Base-by-base conservation (phyloP, 169 alveolate species). In the Plasmodium gaboni region DNA sequence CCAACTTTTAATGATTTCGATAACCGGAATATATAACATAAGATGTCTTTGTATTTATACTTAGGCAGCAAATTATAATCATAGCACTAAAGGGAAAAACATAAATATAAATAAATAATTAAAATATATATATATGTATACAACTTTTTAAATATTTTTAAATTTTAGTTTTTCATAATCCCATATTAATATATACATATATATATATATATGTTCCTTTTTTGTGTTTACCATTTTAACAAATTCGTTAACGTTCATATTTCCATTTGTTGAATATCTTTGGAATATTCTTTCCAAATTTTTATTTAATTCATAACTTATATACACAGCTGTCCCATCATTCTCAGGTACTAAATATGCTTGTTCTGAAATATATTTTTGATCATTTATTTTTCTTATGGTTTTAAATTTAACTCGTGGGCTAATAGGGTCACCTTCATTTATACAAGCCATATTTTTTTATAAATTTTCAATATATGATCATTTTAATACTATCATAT, bases 311-410 rank as follows among this genome's bases (percentile, higher is more conserved):
- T 78, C 89, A 32, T 78, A 78, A 50, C 89, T 78, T 48, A 78
- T 64, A 64, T 78, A 78, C 28, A 78, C 68, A 0, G 89, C 74
- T n/a, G 71, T 64, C 22, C 89, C 78, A 8, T 59, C 78, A 65
- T 78, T 78, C 12, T 78, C 89, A 26, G 89, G 89, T n/a, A 78
- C 63, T 67, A 78, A 78, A 65, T 78, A 64, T 19, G 89, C 89
- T 60, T 78, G 89, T 19, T 78, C 78, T 42, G 89, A 46, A 50
- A 78, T 59, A 57, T 78, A 78, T 50, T 53, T 28, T 63, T 78
- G 78, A 5, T 67, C 73, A 51, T 65, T 78, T 24, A 78, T 64
- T 51, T 78, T 78, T 28, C 67, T 68, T 12, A 78, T 60, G 1
- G 89, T 78, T 46, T 70, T 78, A 65, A 64, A 78, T 64, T 78